A percentile compares a stretch with the other conserved stretches of the same genome.
These are phyloP conservation scores for Sclerospora graminicola DNA, from an alignment of 352 stramenopile genomes.

Conservation along the genomic window DNA sequence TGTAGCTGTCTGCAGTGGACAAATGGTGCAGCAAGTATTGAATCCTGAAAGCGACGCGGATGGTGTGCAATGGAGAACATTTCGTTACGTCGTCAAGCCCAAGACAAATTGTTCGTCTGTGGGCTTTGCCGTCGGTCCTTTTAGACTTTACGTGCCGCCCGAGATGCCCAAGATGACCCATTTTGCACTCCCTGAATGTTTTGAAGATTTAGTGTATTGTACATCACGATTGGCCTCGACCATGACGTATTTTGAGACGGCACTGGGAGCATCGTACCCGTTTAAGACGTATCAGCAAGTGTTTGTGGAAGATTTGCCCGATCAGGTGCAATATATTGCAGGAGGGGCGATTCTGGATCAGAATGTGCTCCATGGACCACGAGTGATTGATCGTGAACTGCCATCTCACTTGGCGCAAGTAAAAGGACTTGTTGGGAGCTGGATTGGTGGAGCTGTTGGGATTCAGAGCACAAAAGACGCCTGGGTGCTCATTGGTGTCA, in stretches of 20 bases:
- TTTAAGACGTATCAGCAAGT: slow-evolving; percentile 85
- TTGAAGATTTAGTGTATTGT: slow-evolving; percentile 67
- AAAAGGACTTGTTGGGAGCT: slow-evolving; percentile 67
- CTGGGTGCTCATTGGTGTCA: slow-evolving; percentile 74
- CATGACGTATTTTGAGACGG: slow-evolving; percentile 73
- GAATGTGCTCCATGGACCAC: slow-evolving; percentile 57
- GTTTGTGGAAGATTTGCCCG: slow-evolving; percentile 74
- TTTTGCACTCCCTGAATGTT: slow-evolving; percentile 67
- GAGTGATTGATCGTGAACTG: slow-evolving; percentile 76
- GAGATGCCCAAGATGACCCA: slow-evolving; percentile 79
- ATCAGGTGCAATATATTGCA: slow-evolving; percentile 60
- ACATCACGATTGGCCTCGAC: slow-evolving; percentile 61
- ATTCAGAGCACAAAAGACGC: slow-evolving; percentile 82
- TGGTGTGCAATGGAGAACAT: slow-evolving; percentile 44
- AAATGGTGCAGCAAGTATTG: slow-evolving; percentile 78
- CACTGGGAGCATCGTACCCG: slow-evolving; percentile 57
- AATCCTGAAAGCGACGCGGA: slow-evolving; percentile 34
- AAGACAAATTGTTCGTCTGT: slow-evolving; percentile 79
- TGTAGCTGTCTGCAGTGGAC: slow-evolving; percentile 69
- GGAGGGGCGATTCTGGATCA: slow-evolving; percentile 67
- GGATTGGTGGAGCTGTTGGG: slow-evolving; percentile 65
- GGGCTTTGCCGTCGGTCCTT: slow-evolving; percentile 73
- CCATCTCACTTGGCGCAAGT: slow-evolving; percentile 76
- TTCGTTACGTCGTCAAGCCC: slow-evolving; percentile 67
- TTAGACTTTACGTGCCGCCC: slow-evolving; percentile 57